These are phyloP conservation scores for Ambrosiella cleistominuta DNA, from an alignment of 2,329 filamentous ascomycete genomes.

Conservation along the genomic window DNA sequence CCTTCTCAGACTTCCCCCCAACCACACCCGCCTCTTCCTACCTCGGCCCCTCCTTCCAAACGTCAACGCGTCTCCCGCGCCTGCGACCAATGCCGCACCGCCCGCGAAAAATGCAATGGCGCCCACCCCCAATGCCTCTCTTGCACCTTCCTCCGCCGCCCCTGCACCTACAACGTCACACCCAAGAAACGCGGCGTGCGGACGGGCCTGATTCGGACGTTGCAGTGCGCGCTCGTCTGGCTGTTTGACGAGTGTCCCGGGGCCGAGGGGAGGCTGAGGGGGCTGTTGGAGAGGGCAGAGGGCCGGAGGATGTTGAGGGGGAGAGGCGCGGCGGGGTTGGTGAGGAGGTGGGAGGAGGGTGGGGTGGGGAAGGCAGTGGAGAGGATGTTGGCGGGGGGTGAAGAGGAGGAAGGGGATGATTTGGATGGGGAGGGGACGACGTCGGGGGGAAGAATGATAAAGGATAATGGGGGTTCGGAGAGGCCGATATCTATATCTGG, in stretches of 20 bases:
- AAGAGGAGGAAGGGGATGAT: conserved; percentile 20
- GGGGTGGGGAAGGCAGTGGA: conserved; percentile 45
- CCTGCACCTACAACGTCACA: conserved; percentile 54
- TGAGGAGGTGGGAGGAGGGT: conserved; percentile 46
- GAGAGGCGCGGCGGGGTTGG: conserved; percentile 27
- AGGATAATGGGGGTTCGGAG: background rate
- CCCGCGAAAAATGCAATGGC: conserved; percentile 58
- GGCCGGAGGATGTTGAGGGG: conserved; percentile 31
- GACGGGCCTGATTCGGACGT: conserved; percentile 60
- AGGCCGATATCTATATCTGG: background rate
- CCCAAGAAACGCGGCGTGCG: conserved; percentile 63
- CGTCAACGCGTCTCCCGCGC: conserved; percentile 49
- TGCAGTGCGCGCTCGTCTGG: conserved; percentile 52
- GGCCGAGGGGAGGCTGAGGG: conserved; percentile 39
- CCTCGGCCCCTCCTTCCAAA: conserved; percentile 25
- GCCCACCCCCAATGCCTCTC: conserved; percentile 48
- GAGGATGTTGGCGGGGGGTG: conserved; percentile 35
- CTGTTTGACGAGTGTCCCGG: conserved; percentile 44
- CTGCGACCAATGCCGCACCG: conserved; percentile 48
- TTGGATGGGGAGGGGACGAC: conserved; percentile 19
- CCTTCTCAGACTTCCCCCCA: conserved; percentile 14
- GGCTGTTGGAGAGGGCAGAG: conserved; percentile 30
- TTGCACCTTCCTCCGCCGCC: conserved; percentile 43
- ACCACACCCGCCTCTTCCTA: conserved; percentile 9
- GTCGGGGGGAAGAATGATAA: background rate